A percentile compares a stretch with the other conserved stretches of the same genome.
Evolutionary conservation across 331 rosid species (phyloP).

Genomic region (Ulmus americana): DNA sequence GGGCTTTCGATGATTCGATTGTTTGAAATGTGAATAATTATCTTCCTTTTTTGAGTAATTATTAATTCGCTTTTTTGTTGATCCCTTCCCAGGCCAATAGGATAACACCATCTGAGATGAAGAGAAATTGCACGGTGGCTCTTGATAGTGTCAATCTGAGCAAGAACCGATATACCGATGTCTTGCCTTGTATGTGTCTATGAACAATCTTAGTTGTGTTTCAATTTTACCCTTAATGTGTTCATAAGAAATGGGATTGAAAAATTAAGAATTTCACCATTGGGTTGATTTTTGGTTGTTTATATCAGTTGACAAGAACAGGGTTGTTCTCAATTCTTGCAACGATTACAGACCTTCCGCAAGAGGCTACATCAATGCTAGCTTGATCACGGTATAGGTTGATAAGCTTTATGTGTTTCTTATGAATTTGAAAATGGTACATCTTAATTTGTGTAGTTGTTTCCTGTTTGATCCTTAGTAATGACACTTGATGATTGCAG

Average conservation of each 20-base stretch:
- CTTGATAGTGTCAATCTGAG: slow-evolving; percentile 46
- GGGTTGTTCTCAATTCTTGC: slow-evolving; percentile 67
- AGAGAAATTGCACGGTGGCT: slow-evolving; percentile 52
- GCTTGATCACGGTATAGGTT: slow-evolving; percentile 50
- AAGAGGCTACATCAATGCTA: slow-evolving; percentile 81
- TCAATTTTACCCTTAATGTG: not conserved
- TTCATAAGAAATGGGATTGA: not conserved
- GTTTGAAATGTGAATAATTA: not conserved
- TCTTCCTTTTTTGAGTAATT: not conserved
- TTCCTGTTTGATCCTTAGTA: slow-evolving; percentile 18
- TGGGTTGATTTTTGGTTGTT: slow-evolving; percentile 9
- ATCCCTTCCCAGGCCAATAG: slow-evolving; percentile 45
- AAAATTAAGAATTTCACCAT: not conserved
- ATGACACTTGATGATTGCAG: slow-evolving; percentile 36
- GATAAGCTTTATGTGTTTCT: slow-evolving; percentile 2
- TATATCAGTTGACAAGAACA: slow-evolving; percentile 62
- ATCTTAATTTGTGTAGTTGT: not conserved
- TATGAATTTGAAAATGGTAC: not conserved
- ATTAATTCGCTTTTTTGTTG: not conserved
- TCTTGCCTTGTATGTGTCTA: slow-evolving; percentile 61
- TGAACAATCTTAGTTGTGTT: not conserved
- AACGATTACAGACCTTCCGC: slow-evolving; percentile 75
- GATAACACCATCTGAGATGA: slow-evolving; percentile 55
- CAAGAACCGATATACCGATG: slow-evolving; percentile 75
- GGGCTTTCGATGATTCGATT: not conserved